Evolutionary conservation across 495 filamentous ascomycete species (phyloP).

Genomic region (Penicillium waksmanii): DNA sequence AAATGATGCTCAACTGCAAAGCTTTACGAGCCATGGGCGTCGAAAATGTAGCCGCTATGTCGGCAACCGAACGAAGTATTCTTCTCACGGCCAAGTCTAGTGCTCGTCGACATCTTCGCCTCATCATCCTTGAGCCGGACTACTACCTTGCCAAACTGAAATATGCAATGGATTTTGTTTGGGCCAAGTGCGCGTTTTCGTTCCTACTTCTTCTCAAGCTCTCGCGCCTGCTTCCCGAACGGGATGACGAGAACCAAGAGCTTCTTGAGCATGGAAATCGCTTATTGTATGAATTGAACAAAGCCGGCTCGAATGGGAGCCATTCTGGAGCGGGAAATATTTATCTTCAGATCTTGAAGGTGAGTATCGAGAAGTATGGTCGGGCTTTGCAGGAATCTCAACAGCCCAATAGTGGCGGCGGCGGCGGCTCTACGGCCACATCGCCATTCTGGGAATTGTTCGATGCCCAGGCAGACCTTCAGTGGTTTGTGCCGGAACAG

Average conservation of each 20-base stretch:
- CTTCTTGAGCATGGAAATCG: conserved; percentile 47
- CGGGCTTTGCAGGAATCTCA: conserved; percentile 42
- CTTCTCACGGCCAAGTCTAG: conserved; percentile 50
- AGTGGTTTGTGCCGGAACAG: conserved; percentile 55
- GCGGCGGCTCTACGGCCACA: conserved; percentile 21
- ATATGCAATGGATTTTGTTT: conserved; percentile 60
- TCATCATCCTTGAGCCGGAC: conserved; percentile 43
- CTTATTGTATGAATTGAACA: conserved; percentile 48
- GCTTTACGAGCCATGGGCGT: conserved; percentile 51
- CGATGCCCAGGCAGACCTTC: conserved; percentile 52
- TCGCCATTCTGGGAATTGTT: conserved; percentile 45
- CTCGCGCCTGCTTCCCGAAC: conserved; percentile 50
- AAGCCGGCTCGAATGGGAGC: conserved; percentile 28
- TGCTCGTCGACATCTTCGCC: conserved; percentile 53
- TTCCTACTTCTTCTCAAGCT: conserved; percentile 56
- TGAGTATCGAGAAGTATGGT: conserved; percentile 55
- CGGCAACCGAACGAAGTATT: conserved; percentile 42
- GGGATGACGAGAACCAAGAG: conserved; percentile 40
- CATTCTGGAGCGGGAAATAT: conserved; percentile 42
- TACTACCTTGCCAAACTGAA: conserved; percentile 53
- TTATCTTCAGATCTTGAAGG: conserved; percentile 43
- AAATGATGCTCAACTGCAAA: conserved; percentile 55
- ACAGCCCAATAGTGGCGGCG: conserved; percentile 18
- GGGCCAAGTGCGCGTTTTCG: conserved; percentile 59
- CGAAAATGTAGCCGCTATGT: conserved; percentile 52